A percentile compares a stretch with the other conserved stretches of the same genome.
These are phyloP conservation scores for Abrus precatorius DNA, from an alignment of 306 rosid genomes.

Conservation along the genomic window DNA sequence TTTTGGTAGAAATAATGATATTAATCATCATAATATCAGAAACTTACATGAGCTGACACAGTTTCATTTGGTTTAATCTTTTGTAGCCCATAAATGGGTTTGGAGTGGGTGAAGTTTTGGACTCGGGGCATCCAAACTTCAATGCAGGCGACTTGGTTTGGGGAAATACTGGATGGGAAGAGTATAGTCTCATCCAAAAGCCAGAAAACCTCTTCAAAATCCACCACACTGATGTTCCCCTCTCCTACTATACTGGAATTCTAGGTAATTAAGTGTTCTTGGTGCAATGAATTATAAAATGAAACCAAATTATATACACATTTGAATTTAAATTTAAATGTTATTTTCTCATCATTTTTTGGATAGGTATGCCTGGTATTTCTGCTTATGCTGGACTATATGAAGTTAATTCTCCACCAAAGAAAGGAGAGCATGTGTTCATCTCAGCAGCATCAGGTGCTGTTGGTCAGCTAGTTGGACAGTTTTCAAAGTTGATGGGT, in stretches of 20 bases:
- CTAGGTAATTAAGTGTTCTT: constrained; percentile 55
- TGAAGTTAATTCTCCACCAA: too few species aligned
- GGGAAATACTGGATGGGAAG: constrained; percentile 73
- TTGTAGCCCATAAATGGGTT: constrained; percentile 50
- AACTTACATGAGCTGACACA: neutral
- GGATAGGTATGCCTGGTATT: constrained; percentile 44
- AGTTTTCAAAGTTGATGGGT: neutral
- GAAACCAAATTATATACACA: neutral
- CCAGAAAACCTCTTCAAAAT: constrained; percentile 56
- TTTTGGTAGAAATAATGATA: too few species aligned
- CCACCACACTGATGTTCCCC: constrained; percentile 64
- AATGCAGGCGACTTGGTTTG: constrained; percentile 64
- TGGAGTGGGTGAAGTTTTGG: constrained; percentile 60
- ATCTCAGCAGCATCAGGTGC: neutral
- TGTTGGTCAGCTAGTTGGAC: neutral
- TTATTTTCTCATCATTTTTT: neutral
- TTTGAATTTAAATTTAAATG: neutral
- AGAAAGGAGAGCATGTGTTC: too few species aligned
- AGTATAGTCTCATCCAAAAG: constrained; percentile 50
- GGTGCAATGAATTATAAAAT: neutral
- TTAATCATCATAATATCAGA: neutral
- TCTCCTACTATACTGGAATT: constrained; percentile 69
- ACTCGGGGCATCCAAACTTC: constrained; percentile 62
- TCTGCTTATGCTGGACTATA: too few species aligned
- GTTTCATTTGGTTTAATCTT: neutral